Evolutionary conservation across 2,329 filamentous ascomycete species (phyloP), one percentile per base, ranked within the genome.

Genomic region (Macrophomina pseudophaseolina): DNA sequence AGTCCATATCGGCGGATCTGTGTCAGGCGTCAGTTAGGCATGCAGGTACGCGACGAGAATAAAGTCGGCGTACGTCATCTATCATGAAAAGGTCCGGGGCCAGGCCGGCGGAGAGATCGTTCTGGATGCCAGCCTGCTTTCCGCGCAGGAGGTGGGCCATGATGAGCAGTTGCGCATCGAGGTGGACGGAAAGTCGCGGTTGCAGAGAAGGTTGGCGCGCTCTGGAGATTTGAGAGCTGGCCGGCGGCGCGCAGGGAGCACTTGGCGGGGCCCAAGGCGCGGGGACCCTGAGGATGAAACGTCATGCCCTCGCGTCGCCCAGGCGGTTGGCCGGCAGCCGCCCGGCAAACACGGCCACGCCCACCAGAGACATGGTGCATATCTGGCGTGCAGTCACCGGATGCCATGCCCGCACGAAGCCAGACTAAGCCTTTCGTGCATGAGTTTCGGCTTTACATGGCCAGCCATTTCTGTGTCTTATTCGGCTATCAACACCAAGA

Each of bases 101-200:
- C 69, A 98, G 88, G 71, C 90, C 91, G 18, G 89, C 89, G 63
- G 94, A 97, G 71, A 99, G 86, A 81, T 98, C 95, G 80, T 90
- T 92, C 77, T 93, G 91, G 73, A 99, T 91, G 74, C 95, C 95
- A 66, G 93, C 88, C 85, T 98, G 95, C 85, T 97, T 97, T 73
- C 92, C 91, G 77, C 95, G 87, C 69, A 99, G 83, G 77, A 98
- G 94, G 73, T 91, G 88, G 65, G 94, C 89, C 94, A 97, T 97
- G 66, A 66, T 73, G 74, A 28, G 33, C 54, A 32, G 32, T 14
- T 30, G 42, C 23, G 58, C 58, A 62, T 62, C 32, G 58, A 49
- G 58, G 30, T 49, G 44, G 2, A 42, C 58, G 33, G 58, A 38
- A 49, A 62, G 44, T 33, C 33, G 44, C 44, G 58, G 58, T 62